Evolutionary conservation across 768 basidiomycete species (phyloP).

Genomic region (Mycena haematopus): DNA sequence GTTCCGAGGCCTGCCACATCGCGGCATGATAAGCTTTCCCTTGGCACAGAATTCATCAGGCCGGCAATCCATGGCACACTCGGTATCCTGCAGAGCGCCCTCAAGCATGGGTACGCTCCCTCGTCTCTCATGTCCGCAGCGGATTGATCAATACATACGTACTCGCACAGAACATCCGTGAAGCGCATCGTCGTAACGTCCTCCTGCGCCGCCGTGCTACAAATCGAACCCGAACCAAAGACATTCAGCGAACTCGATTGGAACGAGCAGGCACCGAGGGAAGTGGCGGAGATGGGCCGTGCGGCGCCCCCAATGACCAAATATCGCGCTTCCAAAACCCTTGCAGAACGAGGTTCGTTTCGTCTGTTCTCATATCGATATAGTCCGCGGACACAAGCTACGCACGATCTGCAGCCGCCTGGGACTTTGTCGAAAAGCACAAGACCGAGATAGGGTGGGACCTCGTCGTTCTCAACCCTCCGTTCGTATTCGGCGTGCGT

Average conservation of each 20-base stretch:
- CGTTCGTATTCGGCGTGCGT: slow-evolving; percentile 48
- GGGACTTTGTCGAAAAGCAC: slow-evolving; percentile 45
- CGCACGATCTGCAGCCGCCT: slow-evolving; percentile 41
- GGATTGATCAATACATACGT: neutral
- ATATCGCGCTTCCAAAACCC: slow-evolving; percentile 65
- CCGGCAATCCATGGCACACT: slow-evolving; percentile 52
- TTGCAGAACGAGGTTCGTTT: slow-evolving; percentile 59
- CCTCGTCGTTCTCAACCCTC: slow-evolving; percentile 57
- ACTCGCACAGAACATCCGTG: slow-evolving; percentile 36
- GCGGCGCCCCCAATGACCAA: slow-evolving; percentile 47
- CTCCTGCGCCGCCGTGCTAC: slow-evolving; percentile 56
- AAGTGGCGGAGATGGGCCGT: slow-evolving; percentile 55
- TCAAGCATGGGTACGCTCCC: slow-evolving; percentile 46
- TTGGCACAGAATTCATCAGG: slow-evolving; percentile 19
- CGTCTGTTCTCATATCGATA: neutral
- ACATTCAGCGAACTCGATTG: slow-evolving; percentile 60
- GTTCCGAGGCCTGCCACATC: neutral
- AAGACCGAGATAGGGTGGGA: slow-evolving; percentile 55
- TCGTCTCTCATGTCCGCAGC: neutral
- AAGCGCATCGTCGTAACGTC: slow-evolving; percentile 70
- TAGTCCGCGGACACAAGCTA: neutral
- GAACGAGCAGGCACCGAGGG: slow-evolving; percentile 57
- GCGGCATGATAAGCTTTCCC: neutral
- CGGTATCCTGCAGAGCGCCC: slow-evolving; percentile 44
- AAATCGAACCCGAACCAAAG: slow-evolving; percentile 30